A percentile compares a stretch with the other conserved stretches of the same genome.
Conservation (phyloP, 2,329 filamentous ascomycete species). For the Colletotrichum limetticola region DNA sequence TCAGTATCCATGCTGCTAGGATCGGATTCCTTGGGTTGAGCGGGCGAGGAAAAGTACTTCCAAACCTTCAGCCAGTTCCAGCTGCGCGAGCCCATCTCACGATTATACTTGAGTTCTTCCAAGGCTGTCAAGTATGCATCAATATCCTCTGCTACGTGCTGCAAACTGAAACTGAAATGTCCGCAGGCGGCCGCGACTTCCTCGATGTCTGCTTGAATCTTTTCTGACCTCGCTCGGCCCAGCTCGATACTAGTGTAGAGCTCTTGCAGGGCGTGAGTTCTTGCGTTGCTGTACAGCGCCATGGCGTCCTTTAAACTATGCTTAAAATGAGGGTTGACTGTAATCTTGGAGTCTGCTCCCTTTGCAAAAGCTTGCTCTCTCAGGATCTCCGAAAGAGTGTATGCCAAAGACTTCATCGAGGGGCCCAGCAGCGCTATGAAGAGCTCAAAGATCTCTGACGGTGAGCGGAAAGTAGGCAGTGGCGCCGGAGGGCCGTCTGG, state of each 20-base stretch:
- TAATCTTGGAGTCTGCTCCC: conserved; percentile 74
- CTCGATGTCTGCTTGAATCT: conserved; percentile 91
- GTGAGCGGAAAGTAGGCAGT: conserved; percentile 61
- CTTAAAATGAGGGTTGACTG: conserved; percentile 82
- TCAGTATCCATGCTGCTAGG: conserved; percentile 56
- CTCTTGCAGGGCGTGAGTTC: conserved; percentile 79
- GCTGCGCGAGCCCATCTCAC: conserved; percentile 69
- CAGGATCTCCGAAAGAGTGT: conserved; percentile 88
- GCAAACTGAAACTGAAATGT: conserved; percentile 92
- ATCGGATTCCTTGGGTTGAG: conserved; percentile 21
- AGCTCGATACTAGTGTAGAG: conserved; percentile 86
- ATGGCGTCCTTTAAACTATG: conserved; percentile 85
- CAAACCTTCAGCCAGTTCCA: conserved; percentile 94
- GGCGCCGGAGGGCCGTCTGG: conserved; percentile 37
- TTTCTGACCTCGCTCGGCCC: conserved; percentile 73
- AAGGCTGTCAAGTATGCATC: conserved; percentile 84
- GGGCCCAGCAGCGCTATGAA: conserved; percentile 92
- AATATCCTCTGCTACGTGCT: conserved; percentile 92
- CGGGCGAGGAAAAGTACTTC: conserved; percentile 47
- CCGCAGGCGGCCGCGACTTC: conserved; percentile 98
- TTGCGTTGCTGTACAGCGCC: conserved; percentile 79
- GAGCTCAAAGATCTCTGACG: conserved; percentile 88
- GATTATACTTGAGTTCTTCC: conserved; percentile 82
- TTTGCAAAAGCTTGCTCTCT: conserved; percentile 85
- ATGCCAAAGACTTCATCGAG: conserved; percentile 95